Base-by-base conservation (phyloP, 2,329 filamentous ascomycete genomes). In the Calonectria naviculata region DNA sequence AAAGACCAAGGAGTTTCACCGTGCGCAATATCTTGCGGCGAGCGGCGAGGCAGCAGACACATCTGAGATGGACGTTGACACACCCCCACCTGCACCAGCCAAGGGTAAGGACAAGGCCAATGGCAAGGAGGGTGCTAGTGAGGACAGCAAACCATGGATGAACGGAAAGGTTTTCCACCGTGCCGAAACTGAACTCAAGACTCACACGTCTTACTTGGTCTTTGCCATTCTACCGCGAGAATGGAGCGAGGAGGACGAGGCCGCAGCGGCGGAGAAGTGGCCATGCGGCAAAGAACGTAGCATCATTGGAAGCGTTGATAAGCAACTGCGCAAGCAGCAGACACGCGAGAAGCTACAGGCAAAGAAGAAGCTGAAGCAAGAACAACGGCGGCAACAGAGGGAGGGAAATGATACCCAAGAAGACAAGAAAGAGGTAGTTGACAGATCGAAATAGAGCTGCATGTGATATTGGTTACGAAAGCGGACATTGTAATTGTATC, bases 201-300 rank as follows among this genome's bases (percentile, higher is more conserved):
- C 94, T 9, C 97, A 99, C 83, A 99, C 97, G 0, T 97, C 94
- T n/a, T 99, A 99, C 81, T 89, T 99, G 5, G 93, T 97, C 5
- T 99, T 99, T 85, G 97, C 97, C 0, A 86, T 97, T 4, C 84
- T 99, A 71, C 96, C 97, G n/a, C 88, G 91, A 49, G 92, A 94
- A 73, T 99, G 97, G 97, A 92, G 87, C 0, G 92, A 91, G 41
- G 93, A 93, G 71, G 94, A 98, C 75, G 97, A 99, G 83, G 89
- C 88, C 36, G 88, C 88, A 34, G 91, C 92, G 62, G 84, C 89
- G 74, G 86, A 88, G 64, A 90, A 88, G 73, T 95, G 92, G 89
- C 91, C 91, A 0, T 89, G 90, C 64, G 87, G 87, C 29, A 84
- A 86, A 44, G 88, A 89, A 78, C 85, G 80, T 65, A 86, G 84